These are phyloP conservation scores for Phytophthora ohioensis DNA, from an alignment of 352 stramenopile genomes.

Conservation along the genomic window DNA sequence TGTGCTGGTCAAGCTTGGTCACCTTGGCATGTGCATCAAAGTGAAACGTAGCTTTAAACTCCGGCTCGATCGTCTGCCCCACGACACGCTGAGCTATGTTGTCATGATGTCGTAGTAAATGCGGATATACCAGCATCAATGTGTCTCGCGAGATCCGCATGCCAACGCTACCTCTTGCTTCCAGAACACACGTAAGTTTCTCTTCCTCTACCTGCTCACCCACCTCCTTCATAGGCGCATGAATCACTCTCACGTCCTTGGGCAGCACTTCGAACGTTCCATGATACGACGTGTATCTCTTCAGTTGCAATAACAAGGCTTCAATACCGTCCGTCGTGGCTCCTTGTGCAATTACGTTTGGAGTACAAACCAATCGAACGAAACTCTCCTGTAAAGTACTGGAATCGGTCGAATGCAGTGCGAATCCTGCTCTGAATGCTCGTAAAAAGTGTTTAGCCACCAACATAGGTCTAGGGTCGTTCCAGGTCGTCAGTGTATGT, in stretches of 20 bases:
- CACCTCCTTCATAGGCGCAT: slow-evolving; percentile 28
- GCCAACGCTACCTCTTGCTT: slow-evolving; percentile 46
- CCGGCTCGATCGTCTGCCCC: slow-evolving; percentile 66
- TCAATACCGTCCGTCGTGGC: slow-evolving; percentile 44
- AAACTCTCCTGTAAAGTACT: slow-evolving; percentile 69
- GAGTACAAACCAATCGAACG: slow-evolving; percentile 54
- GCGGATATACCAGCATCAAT: slow-evolving; percentile 74
- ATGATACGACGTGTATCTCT: slow-evolving; percentile 80
- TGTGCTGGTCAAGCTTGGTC: slow-evolving; percentile 59
- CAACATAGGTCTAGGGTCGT: slow-evolving; percentile 38
- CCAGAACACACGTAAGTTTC: slow-evolving; percentile 45
- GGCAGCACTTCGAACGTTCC: slow-evolving; percentile 53
- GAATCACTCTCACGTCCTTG: slow-evolving; percentile 31
- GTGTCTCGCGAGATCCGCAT: slow-evolving; percentile 73
- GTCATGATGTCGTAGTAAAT: slow-evolving; percentile 63
- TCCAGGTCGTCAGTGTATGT: slow-evolving; percentile 1
- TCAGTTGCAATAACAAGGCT: slow-evolving; percentile 68
- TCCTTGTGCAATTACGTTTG: slow-evolving; percentile 39
- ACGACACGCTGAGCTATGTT: slow-evolving; percentile 59
- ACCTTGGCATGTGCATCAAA: slow-evolving; percentile 64
- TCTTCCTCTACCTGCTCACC: slow-evolving; percentile 17
- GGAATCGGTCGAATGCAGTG: slow-evolving; percentile 67
- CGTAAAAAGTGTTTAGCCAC: slow-evolving; percentile 62
- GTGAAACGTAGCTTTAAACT: slow-evolving; percentile 58
- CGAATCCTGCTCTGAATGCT: slow-evolving; percentile 65